Percentiles rank a stretch among this genome's conserved stretches.
Conservation (phyloP, 2,329 filamentous ascomycete genomes). For the Aspergillus sp. region DNA sequence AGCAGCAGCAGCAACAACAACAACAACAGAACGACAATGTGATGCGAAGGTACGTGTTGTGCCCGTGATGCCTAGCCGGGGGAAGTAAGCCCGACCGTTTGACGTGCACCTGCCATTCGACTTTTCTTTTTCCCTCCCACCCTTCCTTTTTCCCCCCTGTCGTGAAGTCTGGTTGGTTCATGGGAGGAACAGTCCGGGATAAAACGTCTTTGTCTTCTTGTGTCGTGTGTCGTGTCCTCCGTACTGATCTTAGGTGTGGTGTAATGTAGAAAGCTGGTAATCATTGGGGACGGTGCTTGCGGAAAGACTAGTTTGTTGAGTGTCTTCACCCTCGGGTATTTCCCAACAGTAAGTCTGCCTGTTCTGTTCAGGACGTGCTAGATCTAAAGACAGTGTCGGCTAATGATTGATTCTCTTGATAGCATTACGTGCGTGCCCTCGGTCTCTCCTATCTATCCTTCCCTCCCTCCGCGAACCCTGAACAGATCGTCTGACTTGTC, state of each 20-base stretch:
- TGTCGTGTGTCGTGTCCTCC: background rate
- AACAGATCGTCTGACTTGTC: constrained; percentile 13
- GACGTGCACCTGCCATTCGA: background rate
- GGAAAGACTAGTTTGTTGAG: constrained; percentile 97
- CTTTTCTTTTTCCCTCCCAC: background rate
- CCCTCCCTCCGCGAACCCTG: background rate
- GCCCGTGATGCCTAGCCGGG: background rate
- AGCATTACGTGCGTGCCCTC: constrained; percentile 47
- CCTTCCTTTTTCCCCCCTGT: background rate
- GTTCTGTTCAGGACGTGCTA: background rate
- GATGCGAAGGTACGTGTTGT: constrained; percentile 56
- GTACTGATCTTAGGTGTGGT: constrained; percentile 17
- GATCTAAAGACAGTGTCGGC: constrained; percentile 1
- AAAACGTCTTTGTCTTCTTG: background rate
- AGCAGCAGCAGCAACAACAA: constrained; percentile 29
- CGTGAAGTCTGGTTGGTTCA: background rate
- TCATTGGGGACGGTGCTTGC: constrained; percentile 95
- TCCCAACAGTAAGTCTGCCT: constrained; percentile 74
- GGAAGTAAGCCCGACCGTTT: background rate
- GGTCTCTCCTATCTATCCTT: background rate
- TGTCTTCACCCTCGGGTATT: constrained; percentile 97
- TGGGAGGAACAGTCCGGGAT: background rate
- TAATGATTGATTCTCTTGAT: constrained; percentile 19
- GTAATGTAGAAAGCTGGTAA: constrained; percentile 78
- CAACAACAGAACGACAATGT: constrained; percentile 39